These are phyloP conservation scores for Mycena venus DNA, from an alignment of 768 basidiomycete species.

Conservation along the genomic window DNA sequence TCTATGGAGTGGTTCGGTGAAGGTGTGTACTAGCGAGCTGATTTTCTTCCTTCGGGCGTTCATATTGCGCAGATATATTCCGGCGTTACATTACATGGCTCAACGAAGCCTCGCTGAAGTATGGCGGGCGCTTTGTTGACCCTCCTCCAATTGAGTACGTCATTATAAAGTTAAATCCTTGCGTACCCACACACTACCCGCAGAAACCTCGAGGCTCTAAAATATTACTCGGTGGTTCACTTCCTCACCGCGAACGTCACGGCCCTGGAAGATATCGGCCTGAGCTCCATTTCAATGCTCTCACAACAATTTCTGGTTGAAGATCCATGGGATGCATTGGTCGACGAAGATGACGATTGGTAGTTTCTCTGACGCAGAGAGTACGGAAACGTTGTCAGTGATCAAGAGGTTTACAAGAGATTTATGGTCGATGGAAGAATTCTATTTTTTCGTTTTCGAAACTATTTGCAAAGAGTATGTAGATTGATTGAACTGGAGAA, in stretches of 20 bases:
- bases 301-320: not conserved
- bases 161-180: not conserved
- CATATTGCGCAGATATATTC: not conserved
- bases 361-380: too few relatives aligned
- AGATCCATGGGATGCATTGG: slow-evolving; percentile 9
- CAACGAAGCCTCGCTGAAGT: slow-evolving; percentile 15
- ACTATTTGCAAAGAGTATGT: too few relatives aligned
- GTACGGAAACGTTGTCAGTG: too few relatives aligned
- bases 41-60: not conserved
- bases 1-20: slow-evolving; percentile 20
- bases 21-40: not conserved
- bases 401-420: too few relatives aligned
- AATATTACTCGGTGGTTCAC: slow-evolving; percentile 2
- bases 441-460: too few relatives aligned
- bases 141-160: slow-evolving; percentile 17
- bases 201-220: slow-evolving; percentile 1
- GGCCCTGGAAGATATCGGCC: not conserved
- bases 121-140: too few relatives aligned
- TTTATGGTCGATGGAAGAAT: too few relatives aligned
- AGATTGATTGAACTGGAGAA: too few relatives aligned
- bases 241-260: not conserved
- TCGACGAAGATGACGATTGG: slow-evolving; percentile 60
- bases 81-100: slow-evolving; percentile 17
- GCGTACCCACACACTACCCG: not conserved
- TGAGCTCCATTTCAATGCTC: not conserved